phyloP scores from a whole-genome alignment of 2,329 filamentous ascomycete species.

The Ceratocystiopsis sp. region DNA sequence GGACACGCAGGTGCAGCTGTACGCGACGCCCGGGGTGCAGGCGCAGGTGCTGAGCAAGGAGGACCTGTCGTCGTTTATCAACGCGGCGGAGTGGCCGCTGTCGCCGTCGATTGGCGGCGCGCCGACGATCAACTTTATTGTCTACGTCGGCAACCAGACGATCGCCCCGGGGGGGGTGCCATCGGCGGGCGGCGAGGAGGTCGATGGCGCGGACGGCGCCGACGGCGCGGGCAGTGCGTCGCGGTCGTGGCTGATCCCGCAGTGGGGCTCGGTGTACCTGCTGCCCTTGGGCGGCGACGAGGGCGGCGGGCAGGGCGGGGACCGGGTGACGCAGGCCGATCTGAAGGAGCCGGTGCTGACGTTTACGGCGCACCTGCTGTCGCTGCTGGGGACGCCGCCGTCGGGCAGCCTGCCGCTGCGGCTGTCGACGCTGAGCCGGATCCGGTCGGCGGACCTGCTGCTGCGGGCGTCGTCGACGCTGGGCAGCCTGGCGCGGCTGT shows the following conservation, averaged over 20 bases:
- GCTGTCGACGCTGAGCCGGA: conserved; percentile 68
- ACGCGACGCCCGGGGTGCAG: conserved; percentile 54
- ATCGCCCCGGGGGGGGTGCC: conserved; percentile 23
- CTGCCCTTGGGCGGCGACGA: conserved; percentile 31
- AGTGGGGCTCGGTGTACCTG: conserved; percentile 67
- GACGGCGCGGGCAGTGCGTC: conserved; percentile 23
- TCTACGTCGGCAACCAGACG: conserved; percentile 70
- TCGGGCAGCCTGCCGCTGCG: conserved; percentile 72
- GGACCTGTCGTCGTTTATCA: conserved; percentile 86
- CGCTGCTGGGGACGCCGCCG: conserved; percentile 70
- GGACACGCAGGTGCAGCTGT: conserved; percentile 90
- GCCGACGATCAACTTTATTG: conserved; percentile 88
- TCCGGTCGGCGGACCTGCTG: conserved; percentile 69
- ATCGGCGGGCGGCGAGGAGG: neutral
- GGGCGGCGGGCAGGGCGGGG: no score
- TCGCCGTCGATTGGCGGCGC: conserved; percentile 86
- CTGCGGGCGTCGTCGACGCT: conserved; percentile 84
- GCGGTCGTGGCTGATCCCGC: conserved; percentile 76
- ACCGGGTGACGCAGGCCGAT: conserved; percentile 43
- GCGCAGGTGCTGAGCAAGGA: conserved; percentile 57
- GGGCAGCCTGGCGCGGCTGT: conserved; percentile 78
- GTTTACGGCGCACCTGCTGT: conserved; percentile 79
- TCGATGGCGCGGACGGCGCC: neutral
- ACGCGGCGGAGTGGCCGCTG: conserved; percentile 92
- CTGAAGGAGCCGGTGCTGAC: conserved; percentile 71